Base-by-base conservation (phyloP, 129 eudicot species). In the Dittrichia graveolens region DNA sequence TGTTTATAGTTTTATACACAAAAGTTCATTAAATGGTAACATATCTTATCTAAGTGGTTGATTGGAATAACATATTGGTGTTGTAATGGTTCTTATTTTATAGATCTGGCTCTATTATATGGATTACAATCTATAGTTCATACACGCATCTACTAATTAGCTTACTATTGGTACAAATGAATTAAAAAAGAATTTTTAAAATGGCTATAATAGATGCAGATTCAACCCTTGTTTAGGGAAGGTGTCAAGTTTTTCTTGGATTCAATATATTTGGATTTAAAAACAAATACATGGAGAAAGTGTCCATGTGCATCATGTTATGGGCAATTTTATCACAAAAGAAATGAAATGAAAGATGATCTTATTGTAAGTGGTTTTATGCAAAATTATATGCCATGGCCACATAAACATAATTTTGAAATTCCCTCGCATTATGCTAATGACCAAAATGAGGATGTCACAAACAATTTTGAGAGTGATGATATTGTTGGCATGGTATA, bases 101-200 rank as follows among this genome's bases (percentile, higher is more conserved):
- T 74, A 61, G 78, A 74, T 74, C 78, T 62, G 53, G 41, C 5
- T 62, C 50, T 41, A 61, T 74, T 63, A 5, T 49, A 41, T 52
- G 47, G 42, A 48, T 5, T 73, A 47, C 61, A 10, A 12, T 8
- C 8, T 73, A 70, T 5, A 60, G 49, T 73, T 61, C 50, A 61
- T 39, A 9, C 16, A 14, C 46, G 18, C 15, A 19, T 38, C 6
- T 0, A 4, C 3, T 37, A 5, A 40, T 62, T 49, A 38, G 49
- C 1, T 47, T 14, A 59, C 7, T 37, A 37, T 46, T 59, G 55
- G 13, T 14, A 12, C 14, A 38, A 15, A 8, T 70, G 46, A 53
- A 53, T 40, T 15, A 9, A 15, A 9, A 16, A 42, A 10, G 75
- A 40, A 53, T 1, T 31, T 15, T 8, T n/a, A 50, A 50, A n/a